These are phyloP conservation scores for Hypoxylon sp. DNA, from an alignment of 2,329 filamentous ascomycete genomes.

Conservation along the genomic window DNA sequence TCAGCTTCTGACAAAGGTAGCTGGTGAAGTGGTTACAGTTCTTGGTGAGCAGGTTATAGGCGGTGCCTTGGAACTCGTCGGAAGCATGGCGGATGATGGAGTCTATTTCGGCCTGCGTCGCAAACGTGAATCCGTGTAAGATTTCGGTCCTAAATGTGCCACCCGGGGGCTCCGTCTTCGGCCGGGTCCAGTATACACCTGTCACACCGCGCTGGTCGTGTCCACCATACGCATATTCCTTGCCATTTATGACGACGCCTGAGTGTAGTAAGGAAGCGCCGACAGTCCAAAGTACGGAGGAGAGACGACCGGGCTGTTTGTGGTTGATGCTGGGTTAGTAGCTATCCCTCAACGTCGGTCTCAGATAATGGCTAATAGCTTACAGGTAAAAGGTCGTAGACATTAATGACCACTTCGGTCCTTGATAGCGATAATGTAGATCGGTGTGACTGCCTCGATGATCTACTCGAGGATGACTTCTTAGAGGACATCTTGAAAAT, in stretches of 20 bases:
- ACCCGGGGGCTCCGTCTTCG: conserved; percentile 79
- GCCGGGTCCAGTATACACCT: conserved; percentile 87
- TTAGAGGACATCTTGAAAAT: conserved; percentile 61
- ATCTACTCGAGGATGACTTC: conserved; percentile 58
- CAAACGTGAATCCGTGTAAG: conserved; percentile 83
- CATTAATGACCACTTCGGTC: conserved; percentile 81
- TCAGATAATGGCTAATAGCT: conserved; percentile 40
- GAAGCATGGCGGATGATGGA: conserved; percentile 77
- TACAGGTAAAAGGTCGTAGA: conserved; percentile 83
- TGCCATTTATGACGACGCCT: conserved; percentile 83
- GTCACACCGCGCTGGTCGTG: conserved; percentile 79
- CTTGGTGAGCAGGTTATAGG: conserved; percentile 84
- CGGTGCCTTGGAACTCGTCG: conserved; percentile 79
- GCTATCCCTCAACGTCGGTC: neutral
- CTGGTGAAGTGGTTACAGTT: conserved; percentile 94
- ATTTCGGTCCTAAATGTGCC: conserved; percentile 82
- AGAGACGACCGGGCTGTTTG: conserved; percentile 77
- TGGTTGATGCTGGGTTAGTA: conserved; percentile 23
- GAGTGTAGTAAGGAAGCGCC: conserved; percentile 85
- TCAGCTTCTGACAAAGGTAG: conserved; percentile 80
- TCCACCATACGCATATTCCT: conserved; percentile 88
- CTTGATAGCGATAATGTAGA: conserved; percentile 78
- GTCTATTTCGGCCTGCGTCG: conserved; percentile 78
- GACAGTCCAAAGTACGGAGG: conserved; percentile 82
- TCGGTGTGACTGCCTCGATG: conserved; percentile 64